Percentiles rank a stretch among this genome's conserved stretches.
phyloP scores from a whole-genome alignment of 768 basidiomycete genomes.

The Suillus brevipes region DNA sequence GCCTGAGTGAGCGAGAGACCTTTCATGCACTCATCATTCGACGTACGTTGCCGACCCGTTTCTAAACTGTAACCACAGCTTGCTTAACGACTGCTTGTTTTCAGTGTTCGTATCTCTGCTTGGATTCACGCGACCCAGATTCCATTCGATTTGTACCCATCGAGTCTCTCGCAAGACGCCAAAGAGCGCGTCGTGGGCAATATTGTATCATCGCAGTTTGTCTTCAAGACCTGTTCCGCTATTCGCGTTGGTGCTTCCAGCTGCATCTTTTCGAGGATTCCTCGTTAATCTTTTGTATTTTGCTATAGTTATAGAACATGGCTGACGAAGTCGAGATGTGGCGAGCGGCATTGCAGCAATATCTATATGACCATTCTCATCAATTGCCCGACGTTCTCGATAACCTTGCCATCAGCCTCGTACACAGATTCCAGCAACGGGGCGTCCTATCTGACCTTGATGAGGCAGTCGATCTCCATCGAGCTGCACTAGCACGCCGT shows the following conservation, averaged over 20 bases:
- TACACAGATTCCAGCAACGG: constrained; percentile 19
- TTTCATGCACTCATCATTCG: too few relatives aligned
- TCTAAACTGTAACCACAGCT: too few relatives aligned
- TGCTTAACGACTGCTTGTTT: too few relatives aligned
- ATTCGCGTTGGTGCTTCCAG: neutral
- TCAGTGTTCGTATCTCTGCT: neutral
- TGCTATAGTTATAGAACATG: neutral
- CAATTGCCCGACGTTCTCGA: neutral
- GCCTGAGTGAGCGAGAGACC: too few relatives aligned
- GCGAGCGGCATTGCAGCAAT: neutral
- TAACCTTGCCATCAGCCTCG: constrained; percentile 21
- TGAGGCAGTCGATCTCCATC: neutral
- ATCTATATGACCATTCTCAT: neutral
- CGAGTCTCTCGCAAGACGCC: neutral
- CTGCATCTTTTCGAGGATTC: neutral
- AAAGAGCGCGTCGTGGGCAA: neutral
- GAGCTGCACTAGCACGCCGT: neutral
- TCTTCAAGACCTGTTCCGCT: neutral
- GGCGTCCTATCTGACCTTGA: neutral
- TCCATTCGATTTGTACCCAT: neutral
- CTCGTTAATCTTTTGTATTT: neutral
- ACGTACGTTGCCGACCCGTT: too few relatives aligned
- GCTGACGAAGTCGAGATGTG: neutral
- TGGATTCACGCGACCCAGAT: neutral
- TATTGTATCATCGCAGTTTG: neutral